Conservation (phyloP, 768 basidiomycete genomes). For the Chalciporus chontae region DNA sequence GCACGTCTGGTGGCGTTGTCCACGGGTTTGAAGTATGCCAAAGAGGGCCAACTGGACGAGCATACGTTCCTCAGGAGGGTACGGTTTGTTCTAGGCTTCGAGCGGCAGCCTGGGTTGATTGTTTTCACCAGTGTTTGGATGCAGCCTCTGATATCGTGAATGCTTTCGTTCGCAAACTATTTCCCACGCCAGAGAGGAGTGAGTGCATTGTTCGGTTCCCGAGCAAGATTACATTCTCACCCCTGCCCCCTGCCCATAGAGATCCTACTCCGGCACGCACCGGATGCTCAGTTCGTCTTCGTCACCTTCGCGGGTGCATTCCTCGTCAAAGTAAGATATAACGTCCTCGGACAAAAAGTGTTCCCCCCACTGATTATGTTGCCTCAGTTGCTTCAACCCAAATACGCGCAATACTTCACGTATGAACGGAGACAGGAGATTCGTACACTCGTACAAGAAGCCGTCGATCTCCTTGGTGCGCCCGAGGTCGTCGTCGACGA, state of each 20-base stretch:
- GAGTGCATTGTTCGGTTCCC: conserved; percentile 16
- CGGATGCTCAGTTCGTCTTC: conserved; percentile 78
- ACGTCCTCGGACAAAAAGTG: background rate
- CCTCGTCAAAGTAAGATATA: conserved; percentile 61
- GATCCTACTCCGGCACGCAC: conserved; percentile 64
- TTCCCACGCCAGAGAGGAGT: conserved; percentile 53
- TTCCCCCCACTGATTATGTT: background rate
- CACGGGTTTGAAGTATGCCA: conserved; percentile 75
- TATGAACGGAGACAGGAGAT: conserved; percentile 59
- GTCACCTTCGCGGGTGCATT: conserved; percentile 80
- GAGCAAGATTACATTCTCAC: conserved; percentile 1
- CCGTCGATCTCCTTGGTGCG: conserved; percentile 63
- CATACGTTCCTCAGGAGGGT: conserved; percentile 68
- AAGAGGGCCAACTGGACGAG: conserved; percentile 51
- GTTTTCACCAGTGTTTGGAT: conserved; percentile 49
- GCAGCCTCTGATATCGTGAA: conserved; percentile 66
- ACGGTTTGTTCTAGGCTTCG: background rate
- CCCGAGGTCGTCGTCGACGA: conserved; percentile 76
- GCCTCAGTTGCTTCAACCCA: conserved; percentile 71
- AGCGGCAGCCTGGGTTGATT: background rate
- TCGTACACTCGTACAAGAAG: conserved; percentile 56
- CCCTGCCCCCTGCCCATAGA: conserved; percentile 30
- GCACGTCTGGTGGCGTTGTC: conserved; percentile 66
- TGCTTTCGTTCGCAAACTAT: conserved; percentile 54
- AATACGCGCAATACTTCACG: conserved; percentile 59